Percentiles rank a stretch among this genome's conserved stretches.
phyloP scores from a whole-genome alignment of 257 asterid genomes.

The Lycium ferocissimum region DNA sequence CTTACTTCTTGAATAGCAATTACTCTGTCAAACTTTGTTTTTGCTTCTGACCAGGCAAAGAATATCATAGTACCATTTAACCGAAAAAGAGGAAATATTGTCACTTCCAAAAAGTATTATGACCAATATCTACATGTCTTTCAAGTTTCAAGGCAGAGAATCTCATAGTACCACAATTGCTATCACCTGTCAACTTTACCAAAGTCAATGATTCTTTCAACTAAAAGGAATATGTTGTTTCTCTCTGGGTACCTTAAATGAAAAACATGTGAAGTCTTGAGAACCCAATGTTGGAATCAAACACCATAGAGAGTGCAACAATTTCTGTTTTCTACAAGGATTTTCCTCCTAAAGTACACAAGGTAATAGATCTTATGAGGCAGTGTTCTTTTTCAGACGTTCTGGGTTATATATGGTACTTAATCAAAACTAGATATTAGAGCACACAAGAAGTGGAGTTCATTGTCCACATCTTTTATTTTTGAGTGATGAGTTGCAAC shows the following conservation, averaged over 20 bases:
- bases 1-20: background rate
- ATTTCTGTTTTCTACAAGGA: background rate
- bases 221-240: conserved; percentile 16
- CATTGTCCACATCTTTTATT: background rate
- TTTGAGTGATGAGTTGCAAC: background rate
- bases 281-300: too few relatives aligned
- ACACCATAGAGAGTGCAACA: background rate
- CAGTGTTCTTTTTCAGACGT: background rate
- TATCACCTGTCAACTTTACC: background rate
- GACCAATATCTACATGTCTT: background rate
- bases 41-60: conserved; percentile 1
- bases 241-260: background rate
- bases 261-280: background rate
- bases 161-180: background rate
- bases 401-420: background rate
- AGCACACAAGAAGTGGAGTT: background rate
- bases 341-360: background rate
- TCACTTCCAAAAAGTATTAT: background rate
- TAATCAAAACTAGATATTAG: background rate
- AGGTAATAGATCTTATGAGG: background rate
- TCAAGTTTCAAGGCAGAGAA: background rate
- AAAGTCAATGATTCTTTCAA: background rate
- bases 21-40: background rate
- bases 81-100: background rate
- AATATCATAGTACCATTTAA: background rate